Base-by-base conservation (phyloP, 129 eudicot species). In the Solidago caesia region DNA sequence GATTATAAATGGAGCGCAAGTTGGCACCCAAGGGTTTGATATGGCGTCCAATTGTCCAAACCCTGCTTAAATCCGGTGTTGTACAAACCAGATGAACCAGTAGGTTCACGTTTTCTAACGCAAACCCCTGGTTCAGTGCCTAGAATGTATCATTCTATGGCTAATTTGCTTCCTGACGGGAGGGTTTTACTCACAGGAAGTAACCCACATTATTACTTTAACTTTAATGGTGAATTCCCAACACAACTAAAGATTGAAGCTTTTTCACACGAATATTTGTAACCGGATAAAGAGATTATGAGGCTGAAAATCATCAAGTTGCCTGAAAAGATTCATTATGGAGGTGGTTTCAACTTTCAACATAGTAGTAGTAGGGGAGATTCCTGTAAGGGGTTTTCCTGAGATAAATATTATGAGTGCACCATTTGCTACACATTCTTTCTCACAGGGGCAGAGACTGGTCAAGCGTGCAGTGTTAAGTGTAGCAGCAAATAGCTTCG, bases 361-460 rank as follows among this genome's bases (percentile, higher is more conserved):
- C 16, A 79, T 81, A 6, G 72, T 75, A 62, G 67, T 92, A 16
- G 82, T 89, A 26, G 89, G 77, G 33, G 77, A 71, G 51, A 44
- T 88, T 46, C 91, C 89, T 16, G 87, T 85, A 69, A 84, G 83
- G 46, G 89, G 85, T 44, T 8, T 82, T 1, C 58, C 83, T 7
- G 91, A 89, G 82, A 85, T 92, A 63, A 92, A 92, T 48, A 60
- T 92, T 0, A 96, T 83, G 8, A 92, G 91, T 68, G 96, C 97
- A 1, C 93, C 97, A 0, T 89, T 92, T 51, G 86, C 96, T 1
- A 92, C 93, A 2, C 97, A 92, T 76, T 92, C 97, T 1, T 92
- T 81, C 48, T 89, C 93, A 1, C 97, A 92, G 48, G 96, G 97
- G 68, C 96, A 92, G 74, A 80, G 96, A 77, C 57, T 92, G 47